These are phyloP conservation scores for Abelmoschus esculentus DNA, from an alignment of 345 rosid species.

Conservation along the genomic window DNA sequence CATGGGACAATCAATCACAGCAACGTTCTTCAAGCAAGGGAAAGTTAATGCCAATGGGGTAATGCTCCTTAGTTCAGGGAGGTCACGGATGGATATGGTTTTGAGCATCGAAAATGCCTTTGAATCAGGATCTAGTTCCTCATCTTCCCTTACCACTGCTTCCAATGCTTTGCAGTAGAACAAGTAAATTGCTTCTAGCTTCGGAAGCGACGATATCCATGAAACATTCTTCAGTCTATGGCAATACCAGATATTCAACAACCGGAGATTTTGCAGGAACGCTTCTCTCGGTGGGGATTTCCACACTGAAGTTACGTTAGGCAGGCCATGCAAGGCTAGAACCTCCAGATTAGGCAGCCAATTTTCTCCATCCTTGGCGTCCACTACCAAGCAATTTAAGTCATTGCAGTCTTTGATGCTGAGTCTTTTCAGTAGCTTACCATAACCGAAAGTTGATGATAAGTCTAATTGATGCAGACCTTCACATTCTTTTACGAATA, in stretches of 20 bases:
- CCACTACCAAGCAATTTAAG: constrained; percentile 29
- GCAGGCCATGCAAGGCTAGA: constrained; percentile 40
- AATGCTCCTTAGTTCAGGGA: constrained; percentile 35
- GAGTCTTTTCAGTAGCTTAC: constrained; percentile 40
- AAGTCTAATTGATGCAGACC: constrained; percentile 24
- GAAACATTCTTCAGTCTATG: constrained; percentile 37
- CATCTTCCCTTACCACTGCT: constrained; percentile 22
- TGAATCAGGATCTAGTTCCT: constrained; percentile 10
- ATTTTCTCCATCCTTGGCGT: constrained; percentile 18
- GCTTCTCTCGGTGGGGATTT: constrained; percentile 19
- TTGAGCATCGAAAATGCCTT: constrained; percentile 31
- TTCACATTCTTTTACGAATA: constrained; percentile 35
- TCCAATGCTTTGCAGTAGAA: constrained; percentile 41
- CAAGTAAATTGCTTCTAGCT: constrained; percentile 34
- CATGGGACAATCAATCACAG: constrained; percentile 33
- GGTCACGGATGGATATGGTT: constrained; percentile 32
- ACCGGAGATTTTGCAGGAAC: constrained; percentile 34
- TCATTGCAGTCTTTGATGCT: constrained; percentile 39
- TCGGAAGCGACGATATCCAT: constrained; percentile 36
- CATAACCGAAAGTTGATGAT: constrained; percentile 21
- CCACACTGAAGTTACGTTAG: constrained; percentile 33
- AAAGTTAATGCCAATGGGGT: constrained; percentile 20
- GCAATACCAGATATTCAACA: constrained; percentile 39
- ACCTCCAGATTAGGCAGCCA: constrained; percentile 46
- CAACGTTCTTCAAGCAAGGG: constrained; percentile 33